Percentiles rank a stretch among this genome's conserved stretches.
Evolutionary conservation across 345 rosid genomes (phyloP).

Genomic region (Conringia planisiliqua): DNA sequence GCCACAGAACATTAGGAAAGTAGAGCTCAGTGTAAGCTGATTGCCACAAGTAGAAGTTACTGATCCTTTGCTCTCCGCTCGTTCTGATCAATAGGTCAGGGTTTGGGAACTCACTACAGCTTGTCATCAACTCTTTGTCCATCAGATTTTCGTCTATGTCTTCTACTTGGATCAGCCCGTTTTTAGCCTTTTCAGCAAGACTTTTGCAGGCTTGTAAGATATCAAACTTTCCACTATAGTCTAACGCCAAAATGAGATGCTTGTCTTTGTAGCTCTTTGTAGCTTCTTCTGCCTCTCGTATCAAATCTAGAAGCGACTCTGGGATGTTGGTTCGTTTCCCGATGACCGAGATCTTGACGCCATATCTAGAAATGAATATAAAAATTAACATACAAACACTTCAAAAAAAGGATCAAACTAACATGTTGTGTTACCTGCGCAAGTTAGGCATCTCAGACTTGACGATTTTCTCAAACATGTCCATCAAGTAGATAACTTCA

Average conservation of each 20-base stretch:
- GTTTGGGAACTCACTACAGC: constrained; percentile 45
- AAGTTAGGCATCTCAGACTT: constrained; percentile 40
- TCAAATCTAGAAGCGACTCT: constrained; percentile 26
- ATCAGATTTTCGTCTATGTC: constrained; percentile 48
- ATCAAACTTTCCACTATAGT: constrained; percentile 65
- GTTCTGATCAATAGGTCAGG: constrained; percentile 68
- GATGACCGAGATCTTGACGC: constrained; percentile 46
- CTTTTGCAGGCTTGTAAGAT: constrained; percentile 53
- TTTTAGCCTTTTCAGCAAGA: constrained; percentile 44
- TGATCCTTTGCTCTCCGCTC: constrained; percentile 62
- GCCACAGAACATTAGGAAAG: constrained; percentile 57
- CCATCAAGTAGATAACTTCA: constrained; percentile 62
- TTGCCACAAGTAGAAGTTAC: constrained; percentile 68
- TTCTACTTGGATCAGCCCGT: constrained; percentile 40
- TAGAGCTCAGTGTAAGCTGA: constrained; percentile 67
- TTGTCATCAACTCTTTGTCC: constrained; percentile 55
- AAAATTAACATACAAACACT: background rate
- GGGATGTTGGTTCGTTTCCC: constrained; percentile 54
- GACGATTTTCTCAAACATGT: constrained; percentile 45
- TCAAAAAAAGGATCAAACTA: background rate
- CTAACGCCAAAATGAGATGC: constrained; percentile 56
- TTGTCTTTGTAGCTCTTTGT: constrained; percentile 40
- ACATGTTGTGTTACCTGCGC: constrained; percentile 35
- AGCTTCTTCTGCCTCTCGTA: constrained; percentile 38
- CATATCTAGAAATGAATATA: background rate